phyloP scores from a whole-genome alignment of 2,329 filamentous ascomycete species.

The Sporothrix mexicana region DNA sequence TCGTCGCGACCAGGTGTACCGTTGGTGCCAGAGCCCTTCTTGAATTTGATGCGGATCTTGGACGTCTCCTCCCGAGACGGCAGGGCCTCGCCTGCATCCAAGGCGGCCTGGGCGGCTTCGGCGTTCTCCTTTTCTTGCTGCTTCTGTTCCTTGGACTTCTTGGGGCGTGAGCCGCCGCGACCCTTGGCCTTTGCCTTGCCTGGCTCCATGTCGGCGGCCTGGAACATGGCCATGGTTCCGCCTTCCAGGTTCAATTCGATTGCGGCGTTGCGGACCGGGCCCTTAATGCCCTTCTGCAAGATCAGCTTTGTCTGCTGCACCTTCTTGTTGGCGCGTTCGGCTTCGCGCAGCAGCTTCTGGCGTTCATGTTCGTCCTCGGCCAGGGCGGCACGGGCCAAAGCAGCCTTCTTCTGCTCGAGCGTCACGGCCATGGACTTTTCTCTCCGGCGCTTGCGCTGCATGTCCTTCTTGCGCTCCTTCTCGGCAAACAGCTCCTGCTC shows the following conservation, averaged over 20 bases:
- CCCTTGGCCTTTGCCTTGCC: slow-evolving; percentile 58
- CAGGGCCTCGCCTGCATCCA: slow-evolving; percentile 78
- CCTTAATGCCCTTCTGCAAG: slow-evolving; percentile 85
- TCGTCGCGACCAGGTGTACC: slow-evolving; percentile 50
- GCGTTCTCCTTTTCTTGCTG: slow-evolving; percentile 81
- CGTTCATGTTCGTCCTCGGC: slow-evolving; percentile 83
- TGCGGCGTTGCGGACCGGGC: slow-evolving; percentile 69
- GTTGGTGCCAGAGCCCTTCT: slow-evolving; percentile 52
- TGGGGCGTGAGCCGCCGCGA: slow-evolving; percentile 70
- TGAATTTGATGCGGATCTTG: slow-evolving; percentile 69
- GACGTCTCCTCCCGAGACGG: slow-evolving; percentile 63
- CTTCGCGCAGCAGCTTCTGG: slow-evolving; percentile 80
- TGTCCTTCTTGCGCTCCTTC: slow-evolving; percentile 99
- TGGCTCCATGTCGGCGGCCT: slow-evolving; percentile 65
- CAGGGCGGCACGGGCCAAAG: slow-evolving; percentile 76
- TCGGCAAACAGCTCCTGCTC: slow-evolving; percentile 90
- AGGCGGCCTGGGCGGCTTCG: slow-evolving; percentile 82
- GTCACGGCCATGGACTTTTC: slow-evolving; percentile 96
- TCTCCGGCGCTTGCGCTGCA: slow-evolving; percentile 94
- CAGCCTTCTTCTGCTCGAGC: slow-evolving; percentile 86
- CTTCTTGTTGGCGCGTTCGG: slow-evolving; percentile 90
- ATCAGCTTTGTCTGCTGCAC: slow-evolving; percentile 88
- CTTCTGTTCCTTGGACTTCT: slow-evolving; percentile 90
- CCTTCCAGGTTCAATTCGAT: slow-evolving; percentile 83
- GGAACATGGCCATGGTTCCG: slow-evolving; percentile 84